Conservation (phyloP, 176 grass and related monocot genomes). For the Juncus effusus region DNA sequence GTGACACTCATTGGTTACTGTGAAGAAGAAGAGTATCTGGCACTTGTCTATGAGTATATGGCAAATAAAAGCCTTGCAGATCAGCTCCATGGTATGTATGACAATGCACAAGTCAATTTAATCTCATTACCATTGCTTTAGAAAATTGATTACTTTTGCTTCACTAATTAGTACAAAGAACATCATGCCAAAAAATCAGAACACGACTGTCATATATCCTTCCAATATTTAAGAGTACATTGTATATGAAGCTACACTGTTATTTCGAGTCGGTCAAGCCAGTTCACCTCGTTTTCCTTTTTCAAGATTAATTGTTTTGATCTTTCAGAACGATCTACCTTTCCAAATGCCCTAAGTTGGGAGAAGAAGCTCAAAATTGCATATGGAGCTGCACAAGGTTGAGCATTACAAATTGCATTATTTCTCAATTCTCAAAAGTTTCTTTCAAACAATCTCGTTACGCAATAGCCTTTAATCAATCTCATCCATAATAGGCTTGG, state of each 20-base stretch:
- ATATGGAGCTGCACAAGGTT: slow-evolving; percentile 34
- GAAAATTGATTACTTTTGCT: too few relatives aligned
- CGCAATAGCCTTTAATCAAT: not conserved
- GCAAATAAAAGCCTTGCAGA: slow-evolving; percentile 26
- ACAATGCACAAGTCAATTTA: too few relatives aligned
- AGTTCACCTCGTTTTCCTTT: too few relatives aligned
- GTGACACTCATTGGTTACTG: slow-evolving; percentile 35
- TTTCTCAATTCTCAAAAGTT: too few relatives aligned
- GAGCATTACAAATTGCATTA: not conserved
- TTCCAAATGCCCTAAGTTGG: slow-evolving; percentile 25
- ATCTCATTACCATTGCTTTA: too few relatives aligned
- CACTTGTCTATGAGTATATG: slow-evolving; percentile 39
- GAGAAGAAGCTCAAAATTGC: slow-evolving; percentile 29
- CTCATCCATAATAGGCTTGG: slow-evolving; percentile 23
- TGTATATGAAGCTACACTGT: too few relatives aligned
- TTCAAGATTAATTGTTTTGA: not conserved
- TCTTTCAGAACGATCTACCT: slow-evolving; percentile 16
- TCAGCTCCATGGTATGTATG: too few relatives aligned
- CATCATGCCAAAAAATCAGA: too few relatives aligned
- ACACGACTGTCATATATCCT: too few relatives aligned
- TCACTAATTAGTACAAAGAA: too few relatives aligned
- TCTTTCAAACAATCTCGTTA: too few relatives aligned
- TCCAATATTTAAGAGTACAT: too few relatives aligned
- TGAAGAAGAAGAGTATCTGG: slow-evolving; percentile 24
- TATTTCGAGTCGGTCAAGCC: slow-evolving; percentile 25